phyloP scores from a whole-genome alignment of 192 early-diverging fungal species.

The Coemansia sp. region DNA sequence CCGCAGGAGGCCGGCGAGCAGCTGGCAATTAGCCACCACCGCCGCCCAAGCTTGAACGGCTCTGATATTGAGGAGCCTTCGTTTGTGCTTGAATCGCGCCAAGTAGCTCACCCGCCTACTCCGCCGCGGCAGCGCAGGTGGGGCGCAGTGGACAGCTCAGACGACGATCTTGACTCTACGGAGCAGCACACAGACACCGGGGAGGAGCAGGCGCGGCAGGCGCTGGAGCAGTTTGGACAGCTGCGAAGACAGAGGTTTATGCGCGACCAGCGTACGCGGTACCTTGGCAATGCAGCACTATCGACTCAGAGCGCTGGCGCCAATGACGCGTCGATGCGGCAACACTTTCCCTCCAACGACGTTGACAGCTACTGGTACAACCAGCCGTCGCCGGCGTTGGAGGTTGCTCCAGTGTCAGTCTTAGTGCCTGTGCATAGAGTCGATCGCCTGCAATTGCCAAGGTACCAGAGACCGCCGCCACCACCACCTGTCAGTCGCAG shows the following conservation, averaged over 20 bases:
- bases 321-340: neutral
- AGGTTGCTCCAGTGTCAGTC: neutral
- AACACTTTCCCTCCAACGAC: slow-evolving; percentile 44
- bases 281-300: neutral
- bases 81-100: neutral
- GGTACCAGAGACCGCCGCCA: neutral
- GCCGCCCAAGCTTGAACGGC: neutral
- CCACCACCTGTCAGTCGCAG: neutral
- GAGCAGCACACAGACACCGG: neutral
- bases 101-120: slow-evolving; percentile 18
- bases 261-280: slow-evolving; percentile 26
- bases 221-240: slow-evolving; percentile 32
- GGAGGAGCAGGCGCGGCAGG: slow-evolving; percentile 12
- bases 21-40: neutral
- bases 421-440: neutral
- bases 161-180: neutral
- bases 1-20: slow-evolving; percentile 16
- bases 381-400: slow-evolving; percentile 19
- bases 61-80: neutral
- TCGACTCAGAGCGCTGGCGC: neutral
- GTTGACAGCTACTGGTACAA: slow-evolving; percentile 56
- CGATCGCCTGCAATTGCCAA: slow-evolving; percentile 1
- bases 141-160: slow-evolving; percentile 11
- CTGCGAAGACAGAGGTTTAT: slow-evolving; percentile 30
- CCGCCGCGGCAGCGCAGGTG: slow-evolving; percentile 19